Conservation (phyloP, 495 filamentous ascomycete species). For the Lophiotrema nucula region DNA sequence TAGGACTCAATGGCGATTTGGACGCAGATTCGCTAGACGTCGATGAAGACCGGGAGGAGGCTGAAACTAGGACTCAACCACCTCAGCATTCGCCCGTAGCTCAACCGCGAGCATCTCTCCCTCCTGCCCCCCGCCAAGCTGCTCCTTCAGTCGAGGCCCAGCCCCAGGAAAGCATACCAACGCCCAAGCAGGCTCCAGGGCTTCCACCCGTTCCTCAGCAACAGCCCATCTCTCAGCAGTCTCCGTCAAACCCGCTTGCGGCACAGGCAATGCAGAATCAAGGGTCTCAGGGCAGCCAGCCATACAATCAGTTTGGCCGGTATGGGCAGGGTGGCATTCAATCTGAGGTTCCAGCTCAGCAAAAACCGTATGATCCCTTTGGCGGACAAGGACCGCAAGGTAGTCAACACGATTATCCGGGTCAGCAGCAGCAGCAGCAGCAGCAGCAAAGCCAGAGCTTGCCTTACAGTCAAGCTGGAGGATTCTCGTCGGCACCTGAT, state of each 20-base stretch:
- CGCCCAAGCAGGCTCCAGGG: constrained; percentile 50
- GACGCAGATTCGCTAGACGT: constrained; percentile 69
- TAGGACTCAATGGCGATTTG: constrained; percentile 75
- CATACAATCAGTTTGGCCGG: constrained; percentile 65
- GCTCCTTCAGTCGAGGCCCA: constrained; percentile 28
- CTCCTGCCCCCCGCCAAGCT: constrained; percentile 59
- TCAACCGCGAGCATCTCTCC: constrained; percentile 84
- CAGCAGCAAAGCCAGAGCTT: constrained; percentile 42
- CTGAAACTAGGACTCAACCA: constrained; percentile 91
- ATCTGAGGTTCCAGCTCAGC: constrained; percentile 60
- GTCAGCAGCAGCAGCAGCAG: constrained; percentile 46
- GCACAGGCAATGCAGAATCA: constrained; percentile 46
- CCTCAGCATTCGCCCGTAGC: constrained; percentile 90
- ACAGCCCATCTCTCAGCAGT: constrained; percentile 47
- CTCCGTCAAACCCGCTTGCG: constrained; percentile 46
- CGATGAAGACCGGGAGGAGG: constrained; percentile 90
- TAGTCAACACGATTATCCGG: constrained; percentile 59
- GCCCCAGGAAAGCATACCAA: constrained; percentile 33
- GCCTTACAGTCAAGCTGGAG: constrained; percentile 50
- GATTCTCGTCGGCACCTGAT: constrained; percentile 69
- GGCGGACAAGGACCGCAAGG: constrained; percentile 63
- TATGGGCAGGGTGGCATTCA: constrained; percentile 58
- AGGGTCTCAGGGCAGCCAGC: constrained; percentile 40
- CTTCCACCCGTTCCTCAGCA: constrained; percentile 45
- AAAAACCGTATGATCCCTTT: constrained; percentile 89